phyloP scores from a whole-genome alignment of 352 stramenopile species.

The Peronospora destructor region DNA sequence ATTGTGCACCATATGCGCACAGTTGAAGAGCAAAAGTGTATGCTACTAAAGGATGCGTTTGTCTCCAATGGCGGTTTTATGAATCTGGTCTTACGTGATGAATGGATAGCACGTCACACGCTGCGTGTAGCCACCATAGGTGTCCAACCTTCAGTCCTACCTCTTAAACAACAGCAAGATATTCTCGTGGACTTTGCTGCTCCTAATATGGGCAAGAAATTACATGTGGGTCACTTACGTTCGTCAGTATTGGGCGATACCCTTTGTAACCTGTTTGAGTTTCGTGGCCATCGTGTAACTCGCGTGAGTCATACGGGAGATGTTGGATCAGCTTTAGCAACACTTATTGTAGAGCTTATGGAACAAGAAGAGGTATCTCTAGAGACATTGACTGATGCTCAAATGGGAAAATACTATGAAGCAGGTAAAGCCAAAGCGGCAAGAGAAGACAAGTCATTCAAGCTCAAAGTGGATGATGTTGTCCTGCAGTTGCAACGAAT shows the following conservation, averaged over 20 bases:
- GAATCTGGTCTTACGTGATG: constrained; percentile 64
- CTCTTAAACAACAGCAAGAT: constrained; percentile 15
- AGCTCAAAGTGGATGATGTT: constrained; percentile 52
- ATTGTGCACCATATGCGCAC: constrained; percentile 23
- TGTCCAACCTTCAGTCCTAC: constrained; percentile 23
- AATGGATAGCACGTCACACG: constrained; percentile 58
- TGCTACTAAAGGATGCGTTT: constrained; percentile 36
- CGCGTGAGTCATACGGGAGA: constrained; percentile 76
- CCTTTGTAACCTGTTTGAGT: constrained; percentile 76
- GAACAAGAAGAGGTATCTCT: constrained; percentile 36
- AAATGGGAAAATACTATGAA: constrained; percentile 67
- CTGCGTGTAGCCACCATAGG: constrained; percentile 53
- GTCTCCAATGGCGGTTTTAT: constrained; percentile 69
- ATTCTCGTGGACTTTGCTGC: constrained; percentile 80
- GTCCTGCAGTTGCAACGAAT: constrained; percentile 71
- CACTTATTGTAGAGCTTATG: constrained; percentile 65
- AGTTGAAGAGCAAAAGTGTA: constrained; percentile 3
- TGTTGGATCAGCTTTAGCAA: constrained; percentile 69
- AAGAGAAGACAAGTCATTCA: constrained; percentile 28
- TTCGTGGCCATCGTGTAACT: constrained; percentile 59
- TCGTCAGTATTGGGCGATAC: constrained; percentile 78
- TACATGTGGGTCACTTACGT: constrained; percentile 77
- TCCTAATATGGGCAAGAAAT: constrained; percentile 81
- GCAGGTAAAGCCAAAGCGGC: constrained; percentile 37
- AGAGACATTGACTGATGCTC: constrained; percentile 44